Evolutionary conservation across 805 yeast genomes (phyloP), one percentile per base, ranked within the genome.

Genomic region (Candida montana): DNA sequence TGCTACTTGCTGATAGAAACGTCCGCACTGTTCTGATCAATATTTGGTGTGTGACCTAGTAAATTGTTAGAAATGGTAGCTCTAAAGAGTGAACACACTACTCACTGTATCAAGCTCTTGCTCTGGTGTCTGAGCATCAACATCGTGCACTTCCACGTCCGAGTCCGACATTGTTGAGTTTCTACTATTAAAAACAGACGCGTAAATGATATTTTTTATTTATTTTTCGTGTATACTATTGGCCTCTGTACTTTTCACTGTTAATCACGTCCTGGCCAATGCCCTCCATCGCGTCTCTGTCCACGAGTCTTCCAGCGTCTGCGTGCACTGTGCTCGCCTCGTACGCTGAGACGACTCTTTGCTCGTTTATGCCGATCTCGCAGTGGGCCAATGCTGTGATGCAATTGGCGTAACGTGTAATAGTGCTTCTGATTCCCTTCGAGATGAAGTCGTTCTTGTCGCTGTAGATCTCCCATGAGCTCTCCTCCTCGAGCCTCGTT

Each of bases 381-480:
- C 89, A 81, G 51, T 74, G 74, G n/a, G 87, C 83, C 46, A 93
- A 68, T 0, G 95, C 91, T 54, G 77, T 76, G 39, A 93, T 70
- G 49, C 93, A 90, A 60, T 88, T 88, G 39, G 83, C 75, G 61
- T 93, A 93, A 47, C 98, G 71, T 2, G 95, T 74, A 26, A 93
- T 90, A 7, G 88, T 83, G 46, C 74, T 76, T 50, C 91, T 76
- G 15, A 78, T 70, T 15, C 75, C 68, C 23, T 70, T 63, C 6
- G 84, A 67, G 17, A 93, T 80, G 17, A 65, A 64, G 48, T 88
- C 96, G 58, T 93, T 95, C 45, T 75, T 74, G 63, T 95, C 98
- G 39, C 91, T 81, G 65, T 93, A 93, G 31, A 93, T 91, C 58
- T 90, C 95, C 93, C 95, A 82, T 1, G 96, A 83, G 23, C 95